Evolutionary conservation across 2,329 filamentous ascomycete genomes (phyloP).

Genomic region (Colletotrichum orchidophilum): DNA sequence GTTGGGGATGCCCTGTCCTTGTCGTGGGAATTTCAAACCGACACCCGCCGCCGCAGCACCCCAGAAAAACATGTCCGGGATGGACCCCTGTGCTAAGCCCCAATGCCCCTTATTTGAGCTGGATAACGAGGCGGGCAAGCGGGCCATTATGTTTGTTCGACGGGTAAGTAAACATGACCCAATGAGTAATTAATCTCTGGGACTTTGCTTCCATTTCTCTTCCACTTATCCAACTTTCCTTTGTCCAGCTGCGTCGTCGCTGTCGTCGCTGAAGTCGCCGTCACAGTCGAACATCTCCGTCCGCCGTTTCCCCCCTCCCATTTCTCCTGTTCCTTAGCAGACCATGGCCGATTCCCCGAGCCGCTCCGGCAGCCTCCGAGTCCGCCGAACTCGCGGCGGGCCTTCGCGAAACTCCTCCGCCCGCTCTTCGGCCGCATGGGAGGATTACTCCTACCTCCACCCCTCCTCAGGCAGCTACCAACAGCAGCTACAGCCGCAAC

Average conservation of each 20-base stretch:
- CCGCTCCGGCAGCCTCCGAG: slow-evolving; percentile 41
- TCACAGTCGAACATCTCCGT: neutral
- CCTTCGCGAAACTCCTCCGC: slow-evolving; percentile 38
- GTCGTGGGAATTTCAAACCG: slow-evolving; percentile 8
- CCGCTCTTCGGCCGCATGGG: slow-evolving; percentile 37
- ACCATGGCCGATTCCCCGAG: slow-evolving; percentile 40
- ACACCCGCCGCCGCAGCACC: neutral
- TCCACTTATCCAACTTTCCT: neutral
- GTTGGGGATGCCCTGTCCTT: neutral
- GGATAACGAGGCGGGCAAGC: neutral
- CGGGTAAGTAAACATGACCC: slow-evolving; percentile 20
- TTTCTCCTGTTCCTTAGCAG: neutral
- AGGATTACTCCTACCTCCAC: slow-evolving; percentile 32
- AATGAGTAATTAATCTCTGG: slow-evolving; percentile 14
- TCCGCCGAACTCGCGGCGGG: slow-evolving; percentile 37
- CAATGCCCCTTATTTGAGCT: slow-evolving; percentile 1
- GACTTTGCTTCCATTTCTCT: neutral
- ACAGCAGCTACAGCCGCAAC: neutral
- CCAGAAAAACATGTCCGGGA: slow-evolving; percentile 7
- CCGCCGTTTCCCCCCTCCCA: neutral
- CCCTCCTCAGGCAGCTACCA: slow-evolving; percentile 7
- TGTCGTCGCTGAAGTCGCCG: neutral
- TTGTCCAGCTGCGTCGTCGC: neutral
- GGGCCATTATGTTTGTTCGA: neutral
- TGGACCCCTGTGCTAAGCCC: slow-evolving; percentile 17